phyloP scores from a whole-genome alignment of 2,329 filamentous ascomycete genomes.

The Ceratocystis ficicola region DNA sequence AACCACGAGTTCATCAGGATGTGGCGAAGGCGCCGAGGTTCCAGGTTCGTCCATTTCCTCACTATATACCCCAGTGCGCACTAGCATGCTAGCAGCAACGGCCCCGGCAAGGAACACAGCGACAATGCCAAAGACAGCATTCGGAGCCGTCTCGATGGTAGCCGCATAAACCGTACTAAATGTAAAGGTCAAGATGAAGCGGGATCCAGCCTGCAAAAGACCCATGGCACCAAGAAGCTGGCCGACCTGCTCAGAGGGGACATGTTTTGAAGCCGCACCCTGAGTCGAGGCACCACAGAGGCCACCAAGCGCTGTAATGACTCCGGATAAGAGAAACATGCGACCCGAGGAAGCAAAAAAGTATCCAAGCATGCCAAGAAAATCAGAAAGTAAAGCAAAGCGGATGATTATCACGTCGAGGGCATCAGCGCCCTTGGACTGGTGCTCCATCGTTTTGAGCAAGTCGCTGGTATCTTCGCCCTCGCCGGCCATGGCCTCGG shows the following conservation, averaged over 20 bases:
- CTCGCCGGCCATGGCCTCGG: slow-evolving; percentile 27
- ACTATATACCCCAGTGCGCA: slow-evolving; percentile 16
- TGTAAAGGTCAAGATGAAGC: slow-evolving; percentile 65
- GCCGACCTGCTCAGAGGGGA: slow-evolving; percentile 68
- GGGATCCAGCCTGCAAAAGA: slow-evolving; percentile 67
- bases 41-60: slow-evolving; percentile 16
- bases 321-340: slow-evolving; percentile 59
- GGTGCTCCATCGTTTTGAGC: slow-evolving; percentile 19
- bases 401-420: slow-evolving; percentile 71
- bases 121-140: slow-evolving; percentile 55
- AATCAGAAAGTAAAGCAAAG: slow-evolving; percentile 60
- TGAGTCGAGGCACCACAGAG: slow-evolving; percentile 78
- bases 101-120: slow-evolving; percentile 10
- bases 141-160: slow-evolving; percentile 66
- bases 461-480: slow-evolving; percentile 3
- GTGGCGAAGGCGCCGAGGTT: slow-evolving; percentile 6
- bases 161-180: slow-evolving; percentile 79
- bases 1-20: slow-evolving; percentile 19
- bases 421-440: slow-evolving; percentile 56
- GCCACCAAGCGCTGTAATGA: slow-evolving; percentile 65
- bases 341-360: slow-evolving; percentile 48
- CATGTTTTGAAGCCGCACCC: slow-evolving; percentile 77
- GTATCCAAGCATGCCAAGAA: slow-evolving; percentile 65
- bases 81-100: slow-evolving; percentile 14
- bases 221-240: slow-evolving; percentile 82